Base-by-base conservation (phyloP, 495 filamentous ascomycete genomes). In the Xylaria bambusicola region DNA sequence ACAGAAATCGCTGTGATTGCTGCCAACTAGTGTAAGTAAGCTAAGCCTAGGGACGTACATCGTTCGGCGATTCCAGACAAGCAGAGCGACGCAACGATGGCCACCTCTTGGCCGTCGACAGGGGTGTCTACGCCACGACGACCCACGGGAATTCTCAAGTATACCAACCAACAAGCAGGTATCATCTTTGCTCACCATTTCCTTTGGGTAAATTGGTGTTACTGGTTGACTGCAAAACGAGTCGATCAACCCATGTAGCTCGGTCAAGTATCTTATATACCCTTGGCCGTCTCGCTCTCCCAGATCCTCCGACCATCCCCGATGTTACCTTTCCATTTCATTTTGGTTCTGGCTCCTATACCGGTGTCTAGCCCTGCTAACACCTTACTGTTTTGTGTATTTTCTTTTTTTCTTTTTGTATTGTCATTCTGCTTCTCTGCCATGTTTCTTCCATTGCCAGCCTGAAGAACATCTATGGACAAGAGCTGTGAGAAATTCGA, bases 181-280 rank as follows among this genome's bases (percentile, higher is more conserved):
- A 35, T 26, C 36, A 12, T 45, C 40, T 26, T 26, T 45, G 23
- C 38, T 53, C 23, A 24, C 26, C 48, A 52, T 49, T 42, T 53
- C 62, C 62, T 58, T 65, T 18, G 55, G 40, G 29, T 45, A 49
- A 49, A 38, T 40, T 31, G 61, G 63, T 62, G 62, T 60, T 60
- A 60, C 61, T 58, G 56, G 65, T 62, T 44, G 45, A 51, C 41
- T 56, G 62, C 40, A 61, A 52, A 58, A 47, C 20, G 51, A 40
- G 51, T 38, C 31, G 54, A 62, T 54, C 52, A 61, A 66, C 60
- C 38, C 49, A 64, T 64, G 63, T 65, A 66, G 61, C 56, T 63
- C 62, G 57, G 66, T 41, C 61, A 62, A 53, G 66, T 63, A 68
- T 65, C 66, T 66, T 66, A 55, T 57, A 64, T 68, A 71, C 65